Evolutionary conservation across 768 basidiomycete genomes (phyloP).

Genomic region (Mycena galopus): DNA sequence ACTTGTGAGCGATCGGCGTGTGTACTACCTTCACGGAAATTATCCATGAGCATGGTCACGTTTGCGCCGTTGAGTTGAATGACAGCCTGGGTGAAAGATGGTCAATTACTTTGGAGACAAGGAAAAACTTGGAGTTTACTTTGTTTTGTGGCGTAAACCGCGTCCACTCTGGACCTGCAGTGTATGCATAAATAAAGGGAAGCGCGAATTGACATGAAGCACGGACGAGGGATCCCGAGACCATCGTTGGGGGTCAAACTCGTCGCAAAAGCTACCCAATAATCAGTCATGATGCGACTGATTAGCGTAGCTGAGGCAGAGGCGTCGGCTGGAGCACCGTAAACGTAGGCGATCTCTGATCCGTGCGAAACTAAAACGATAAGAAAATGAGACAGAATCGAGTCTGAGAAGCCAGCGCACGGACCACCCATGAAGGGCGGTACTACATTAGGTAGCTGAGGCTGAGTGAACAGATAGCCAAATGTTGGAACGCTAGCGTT

Average conservation of each 20-base stretch:
- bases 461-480: slow-evolving; percentile 57
- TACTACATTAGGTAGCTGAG: slow-evolving; percentile 29
- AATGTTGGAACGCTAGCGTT: slow-evolving; percentile 48
- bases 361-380: slow-evolving; percentile 44
- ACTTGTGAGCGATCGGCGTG: not conserved
- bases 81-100: slow-evolving; percentile 26
- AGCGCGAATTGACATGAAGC: not conserved
- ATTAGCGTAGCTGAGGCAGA: slow-evolving; percentile 36
- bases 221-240: slow-evolving; percentile 49
- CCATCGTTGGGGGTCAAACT: slow-evolving; percentile 61
- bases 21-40: slow-evolving; percentile 32
- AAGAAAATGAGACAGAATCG: slow-evolving; percentile 29
- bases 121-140: not conserved
- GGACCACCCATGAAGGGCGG: slow-evolving; percentile 48
- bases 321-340: slow-evolving; percentile 38
- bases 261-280: slow-evolving; percentile 62
- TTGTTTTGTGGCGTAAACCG: slow-evolving; percentile 37
- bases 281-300: slow-evolving; percentile 55
- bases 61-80: slow-evolving; percentile 41
- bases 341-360: slow-evolving; percentile 49
- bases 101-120: not conserved
- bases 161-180: slow-evolving; percentile 37
- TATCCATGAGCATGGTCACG: slow-evolving; percentile 38
- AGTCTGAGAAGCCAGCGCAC: slow-evolving; percentile 6
- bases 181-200: too few species aligned